Evolutionary conservation across 2,329 filamentous ascomycete genomes (phyloP), one percentile per base, ranked within the genome.

Genomic region (Sporothrix dimorphospora): DNA sequence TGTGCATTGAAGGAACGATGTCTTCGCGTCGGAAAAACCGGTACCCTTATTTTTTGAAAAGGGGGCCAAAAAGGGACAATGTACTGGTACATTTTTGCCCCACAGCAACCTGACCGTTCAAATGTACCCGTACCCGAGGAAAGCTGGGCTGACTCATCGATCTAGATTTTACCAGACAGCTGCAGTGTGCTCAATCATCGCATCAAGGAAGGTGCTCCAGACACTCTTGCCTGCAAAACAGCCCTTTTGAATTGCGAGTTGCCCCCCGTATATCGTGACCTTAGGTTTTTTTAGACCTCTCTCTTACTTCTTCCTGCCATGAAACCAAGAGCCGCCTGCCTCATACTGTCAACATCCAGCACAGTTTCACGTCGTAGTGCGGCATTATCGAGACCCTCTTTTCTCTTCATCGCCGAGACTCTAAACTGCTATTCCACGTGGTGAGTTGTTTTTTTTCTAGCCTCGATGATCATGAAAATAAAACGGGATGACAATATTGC

Each of bases 371-470:
- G 53, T 61, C 61, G 21, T 53, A 53, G 59, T 72, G 71, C 68
- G 68, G 68, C 71, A 70, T 70, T 68, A 63, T 61, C 68, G 53
- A 71, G 71, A 72, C 61, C 71, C 67, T 70, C 67, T 72, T 72
- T 70, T 57, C 27, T 45, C 40, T 9, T 53, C 61, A n/a, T 67
- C 49, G 57, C 49, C n/a, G 55, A 61, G 27, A 16, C 24, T 47
- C 27, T 24, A 59, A 40, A 19, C 42, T 9, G 45, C 42, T 47
- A 40, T 68, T 68, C 68, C 68, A 70, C 68, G 61, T 68, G 61
- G 71, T 72, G 68, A 70, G 71, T 72, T 34, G 49, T 55, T 30
- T 57, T 49, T 55, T 45, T 57, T 61, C 83, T n/a, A 16, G 34
- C 21, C 34, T 49, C 14, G 40, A 47, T 2, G 40, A 9, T 65